Base-by-base conservation (phyloP, 1,284 basidiomycete genomes). In the Naganishia liquefaciens region DNA sequence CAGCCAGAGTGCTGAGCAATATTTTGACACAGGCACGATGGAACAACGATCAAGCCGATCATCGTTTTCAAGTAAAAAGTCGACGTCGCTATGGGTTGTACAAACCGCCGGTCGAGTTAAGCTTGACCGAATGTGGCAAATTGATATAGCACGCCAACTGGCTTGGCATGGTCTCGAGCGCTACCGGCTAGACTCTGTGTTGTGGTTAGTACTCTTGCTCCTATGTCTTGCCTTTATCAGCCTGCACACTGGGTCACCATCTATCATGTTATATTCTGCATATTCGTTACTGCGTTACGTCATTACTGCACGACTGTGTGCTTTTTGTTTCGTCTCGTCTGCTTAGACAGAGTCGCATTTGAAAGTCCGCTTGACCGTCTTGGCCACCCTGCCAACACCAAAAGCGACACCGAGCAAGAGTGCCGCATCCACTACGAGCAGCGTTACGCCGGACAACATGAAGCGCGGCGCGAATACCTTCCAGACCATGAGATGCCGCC, bases 401-500 rank as follows among this genome's bases (percentile, higher is more conserved):
- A 80, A 62, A 0, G 67, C 72, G 9, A 82, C 65, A 0, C 76
- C 81, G 25, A 82, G 25, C 10, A 83, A 55, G 11, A 81, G 62
- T 5, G 75, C 76, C 1, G 82, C 15, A 70, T 85, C 82, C 5
- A 82, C 77, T 0, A 77, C 69, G 6, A 85, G 63, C 33, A 82
- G 69, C 15, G 75, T 75, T 3, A 81, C 74, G 0, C 84, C 89
- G 0, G 85, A 88, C 17, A 86, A 76, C 88, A 97, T 94, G 75
- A 94, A 95, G 66, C 94, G 81, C 57, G 96, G 96, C 33, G 93
- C 93, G 75, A 98, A 99, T 5, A 97, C 88, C 79, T 98, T 98
- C 93, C 95, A 99, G 42, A 98, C 93, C 94, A 99, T 98, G 70
- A 99, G 78, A 77, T 99, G 96, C 46, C 95, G 77, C 64, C 93